Evolutionary conservation across 2,329 filamentous ascomycete species (phyloP), one percentile per base, ranked within the genome.

Genomic region (Raffaelea albimanens): DNA sequence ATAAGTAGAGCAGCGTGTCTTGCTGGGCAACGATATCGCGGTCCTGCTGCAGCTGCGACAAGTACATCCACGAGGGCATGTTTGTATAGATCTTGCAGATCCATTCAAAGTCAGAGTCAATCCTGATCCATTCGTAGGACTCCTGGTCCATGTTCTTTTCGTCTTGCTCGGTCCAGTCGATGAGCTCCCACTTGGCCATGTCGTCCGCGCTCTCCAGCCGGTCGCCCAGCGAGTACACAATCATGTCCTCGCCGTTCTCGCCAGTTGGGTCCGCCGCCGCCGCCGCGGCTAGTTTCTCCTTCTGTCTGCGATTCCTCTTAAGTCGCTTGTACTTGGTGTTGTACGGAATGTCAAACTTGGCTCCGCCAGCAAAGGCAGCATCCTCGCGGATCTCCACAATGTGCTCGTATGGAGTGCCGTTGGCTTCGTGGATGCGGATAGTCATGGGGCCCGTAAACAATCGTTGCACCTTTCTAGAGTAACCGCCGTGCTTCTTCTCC

Each of bases 51-150:
- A 98, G 72, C 63, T 98, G 93, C 20, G 93, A 96, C 50, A 95
- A 81, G 62, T 93, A 96, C 94, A 98, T 98, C 71, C 97, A 97
- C 4, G 87, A 80, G 41, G 88, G 88, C 75, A 96, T 88, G 53
- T 83, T 83, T 11, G 76, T 72, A 51, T 84, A 82, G 64, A 95
- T 86, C 55, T 83, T 83, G 65, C 86, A 93, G 49, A 96, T 83
- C 93, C 93, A 98, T 63, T 98, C 93, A 56, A 97, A 97, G 65
- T 98, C 94, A 16, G 91, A 90, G 63, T 98, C 93, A 67, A 97
- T 86, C 19, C 93, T 84, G 56, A 98, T 95, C 93, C 94, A 98
- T 63, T 98, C 93, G 59, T 96, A 98, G 0, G 88, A 95, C 61
- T 98, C 93, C 54, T 89, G 82, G 48, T 93, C 88, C 90, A 98